Conservation (phyloP, 2,329 filamentous ascomycete genomes). For the Ceratocystiopsis minuta region DNA sequence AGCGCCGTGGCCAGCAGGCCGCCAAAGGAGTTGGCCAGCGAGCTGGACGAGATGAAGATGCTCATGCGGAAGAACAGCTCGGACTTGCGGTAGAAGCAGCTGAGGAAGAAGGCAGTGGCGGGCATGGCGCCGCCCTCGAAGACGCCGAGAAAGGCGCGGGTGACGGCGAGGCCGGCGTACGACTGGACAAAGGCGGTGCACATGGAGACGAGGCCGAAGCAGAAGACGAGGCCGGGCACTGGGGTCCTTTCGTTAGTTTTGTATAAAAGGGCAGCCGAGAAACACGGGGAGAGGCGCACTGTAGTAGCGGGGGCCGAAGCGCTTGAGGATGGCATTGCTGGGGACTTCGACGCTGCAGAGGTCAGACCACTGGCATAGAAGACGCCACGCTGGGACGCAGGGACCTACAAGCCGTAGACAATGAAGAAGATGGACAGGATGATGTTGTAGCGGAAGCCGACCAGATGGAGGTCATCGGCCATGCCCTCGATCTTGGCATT, state of each 20-base stretch:
- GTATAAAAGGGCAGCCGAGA: not conserved
- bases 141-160: conserved; percentile 31
- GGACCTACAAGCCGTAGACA: conserved; percentile 15
- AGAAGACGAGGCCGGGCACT: conserved; percentile 23
- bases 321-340: conserved; percentile 36
- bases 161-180: conserved; percentile 27
- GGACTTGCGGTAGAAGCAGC: conserved; percentile 36
- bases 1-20: conserved; percentile 36
- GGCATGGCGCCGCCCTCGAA: conserved; percentile 42
- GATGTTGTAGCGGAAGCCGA: conserved; percentile 30
- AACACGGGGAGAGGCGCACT: conserved; percentile 22
- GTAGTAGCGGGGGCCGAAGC: conserved; percentile 31
- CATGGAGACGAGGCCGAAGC: conserved; percentile 36
- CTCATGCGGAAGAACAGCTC: conserved; percentile 37
- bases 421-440: conserved; percentile 41
- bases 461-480: not conserved
- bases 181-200: conserved; percentile 33
- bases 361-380: too few species aligned
- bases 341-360: conserved; percentile 36
- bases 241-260: not conserved
- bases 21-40: conserved; percentile 38
- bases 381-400: too few species aligned
- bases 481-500: conserved; percentile 1
- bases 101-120: conserved; percentile 37
- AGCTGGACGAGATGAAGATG: conserved; percentile 36